Evolutionary conservation across 2,329 filamentous ascomycete genomes (phyloP), one percentile per base, ranked within the genome.

Genomic region (Clarireedia homoeocarpa): DNA sequence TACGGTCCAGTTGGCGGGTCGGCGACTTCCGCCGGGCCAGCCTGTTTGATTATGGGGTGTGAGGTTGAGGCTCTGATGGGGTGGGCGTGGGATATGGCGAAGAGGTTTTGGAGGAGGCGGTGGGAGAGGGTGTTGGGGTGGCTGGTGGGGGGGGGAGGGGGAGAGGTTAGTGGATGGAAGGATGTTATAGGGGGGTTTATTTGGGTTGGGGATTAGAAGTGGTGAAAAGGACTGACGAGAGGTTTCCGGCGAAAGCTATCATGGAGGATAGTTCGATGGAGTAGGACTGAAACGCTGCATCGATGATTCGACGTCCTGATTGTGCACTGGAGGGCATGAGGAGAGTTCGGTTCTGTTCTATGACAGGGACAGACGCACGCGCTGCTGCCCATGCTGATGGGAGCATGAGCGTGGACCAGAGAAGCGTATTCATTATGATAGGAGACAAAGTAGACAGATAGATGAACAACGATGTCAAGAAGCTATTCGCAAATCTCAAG

Each of bases 251-350:
- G 39, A 49, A 56, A 14, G 56, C 57, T 6, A 26, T 17, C 50
- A 59, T 59, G 23, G 56, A 59, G 14, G 53, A 59, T 39, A 59
- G 56, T 30, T 59, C 57, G 15, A 59, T 56, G 15, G 57, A 59
- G 30, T 39, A 59, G 4, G 53, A 56, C n/a, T 56, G 48, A n/a
- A 44, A 59, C 2, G 40, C 44, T 3, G 48, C 57, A 36, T 59
- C 53, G 12, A 54, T 14, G 38, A 51, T 26, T 27, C 48, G 52
- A 15, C 45, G 14, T 9, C 38, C 38, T 40, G 14, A 5, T 6
- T 5, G 15, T 6, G 38, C 15, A n/a, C 15, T 17, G 38, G 38
- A n/a, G 14, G 38, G 38, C 4, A 17, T 5, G 4, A 15, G 17
- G 15, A 40, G 15, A 17, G 17, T 40, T 10, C 27, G 27, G 6